Evolutionary conservation across 163 green algal species (phyloP).

Genomic region (Coccomyxa subellipsoidea): DNA sequence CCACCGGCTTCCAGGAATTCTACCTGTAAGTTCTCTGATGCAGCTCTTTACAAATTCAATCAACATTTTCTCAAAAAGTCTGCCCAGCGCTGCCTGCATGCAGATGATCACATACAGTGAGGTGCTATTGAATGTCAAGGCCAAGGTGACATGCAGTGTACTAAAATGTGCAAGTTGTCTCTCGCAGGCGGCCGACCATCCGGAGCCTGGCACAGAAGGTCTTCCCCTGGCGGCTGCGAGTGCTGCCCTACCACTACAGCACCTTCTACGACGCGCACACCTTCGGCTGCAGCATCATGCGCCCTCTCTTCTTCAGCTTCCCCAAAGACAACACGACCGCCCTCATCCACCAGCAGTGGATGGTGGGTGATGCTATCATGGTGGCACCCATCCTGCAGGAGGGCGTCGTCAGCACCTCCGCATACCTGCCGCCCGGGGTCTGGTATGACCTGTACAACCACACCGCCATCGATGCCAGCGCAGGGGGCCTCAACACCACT

Average conservation of each 20-base stretch:
- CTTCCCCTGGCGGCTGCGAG: slow-evolving; percentile 38
- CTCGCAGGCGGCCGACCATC: neutral
- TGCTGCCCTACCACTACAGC: slow-evolving; percentile 42
- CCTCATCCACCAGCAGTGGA: slow-evolving; percentile 5
- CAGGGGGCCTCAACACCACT: neutral
- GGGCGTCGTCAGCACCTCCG: slow-evolving; percentile 14
- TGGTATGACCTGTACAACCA: slow-evolving; percentile 49
- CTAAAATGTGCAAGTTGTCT: too few relatives aligned
- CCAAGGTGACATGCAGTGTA: too few relatives aligned
- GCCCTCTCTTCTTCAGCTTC: slow-evolving; percentile 38
- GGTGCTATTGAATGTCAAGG: too few relatives aligned
- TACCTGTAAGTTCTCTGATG: neutral
- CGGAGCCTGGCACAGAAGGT: neutral
- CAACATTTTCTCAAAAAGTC: too few relatives aligned
- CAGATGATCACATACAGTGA: too few relatives aligned
- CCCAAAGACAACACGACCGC: slow-evolving; percentile 13
- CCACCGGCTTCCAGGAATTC: slow-evolving; percentile 13
- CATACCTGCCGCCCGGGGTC: slow-evolving; percentile 53
- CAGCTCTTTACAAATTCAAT: too few relatives aligned
- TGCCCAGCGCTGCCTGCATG: too few relatives aligned
- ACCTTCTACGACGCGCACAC: slow-evolving; percentile 12
- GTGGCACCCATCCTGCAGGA: slow-evolving; percentile 48
- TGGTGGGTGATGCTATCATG: slow-evolving; percentile 54
- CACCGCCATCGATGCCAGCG: slow-evolving; percentile 4
- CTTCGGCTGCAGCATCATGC: slow-evolving; percentile 28